A percentile compares a stretch with the other conserved stretches of the same genome.
phyloP scores from a whole-genome alignment of 2,329 filamentous ascomycete genomes.

The Penicillium sp. region DNA sequence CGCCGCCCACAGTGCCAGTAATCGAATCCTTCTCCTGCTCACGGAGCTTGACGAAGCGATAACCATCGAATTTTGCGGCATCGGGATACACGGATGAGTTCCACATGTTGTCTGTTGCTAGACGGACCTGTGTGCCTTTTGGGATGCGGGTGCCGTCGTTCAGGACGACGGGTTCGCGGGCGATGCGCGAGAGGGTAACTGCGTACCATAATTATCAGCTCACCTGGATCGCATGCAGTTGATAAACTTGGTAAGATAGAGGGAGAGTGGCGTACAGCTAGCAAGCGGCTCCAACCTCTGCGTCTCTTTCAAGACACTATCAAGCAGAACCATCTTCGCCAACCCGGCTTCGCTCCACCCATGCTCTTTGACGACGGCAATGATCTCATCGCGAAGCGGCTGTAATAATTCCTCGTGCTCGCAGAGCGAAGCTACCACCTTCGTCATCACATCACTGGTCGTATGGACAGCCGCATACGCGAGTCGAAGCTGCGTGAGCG shows the following conservation, averaged over 20 bases:
- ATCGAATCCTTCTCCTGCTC: not conserved
- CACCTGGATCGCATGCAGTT: not conserved
- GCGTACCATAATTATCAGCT: not conserved
- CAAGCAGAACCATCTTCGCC: slow-evolving; percentile 46
- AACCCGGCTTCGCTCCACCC: slow-evolving; percentile 43
- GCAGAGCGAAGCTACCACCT: slow-evolving; percentile 29
- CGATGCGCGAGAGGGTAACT: not conserved
- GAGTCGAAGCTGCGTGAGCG: slow-evolving; percentile 1
- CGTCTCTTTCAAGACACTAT: slow-evolving; percentile 50
- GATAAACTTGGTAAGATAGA: not conserved
- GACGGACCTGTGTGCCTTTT: not conserved
- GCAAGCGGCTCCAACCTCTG: slow-evolving; percentile 37
- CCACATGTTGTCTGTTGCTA: not conserved
- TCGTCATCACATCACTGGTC: slow-evolving; percentile 28
- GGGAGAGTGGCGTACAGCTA: slow-evolving; percentile 17
- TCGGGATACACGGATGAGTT: not conserved
- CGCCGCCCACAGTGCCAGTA: not conserved
- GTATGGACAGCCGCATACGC: slow-evolving; percentile 25
- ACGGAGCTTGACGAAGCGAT: slow-evolving; percentile 5
- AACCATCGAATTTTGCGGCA: slow-evolving; percentile 7
- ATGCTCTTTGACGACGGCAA: not conserved
- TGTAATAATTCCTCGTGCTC: not conserved
- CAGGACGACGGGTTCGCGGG: not conserved
- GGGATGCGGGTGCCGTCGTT: slow-evolving; percentile 3
- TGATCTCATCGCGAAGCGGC: slow-evolving; percentile 5